Evolutionary conservation across 2,329 filamentous ascomycete genomes (phyloP), one percentile per base, ranked within the genome.

Genomic region (Alternaria gaisen): DNA sequence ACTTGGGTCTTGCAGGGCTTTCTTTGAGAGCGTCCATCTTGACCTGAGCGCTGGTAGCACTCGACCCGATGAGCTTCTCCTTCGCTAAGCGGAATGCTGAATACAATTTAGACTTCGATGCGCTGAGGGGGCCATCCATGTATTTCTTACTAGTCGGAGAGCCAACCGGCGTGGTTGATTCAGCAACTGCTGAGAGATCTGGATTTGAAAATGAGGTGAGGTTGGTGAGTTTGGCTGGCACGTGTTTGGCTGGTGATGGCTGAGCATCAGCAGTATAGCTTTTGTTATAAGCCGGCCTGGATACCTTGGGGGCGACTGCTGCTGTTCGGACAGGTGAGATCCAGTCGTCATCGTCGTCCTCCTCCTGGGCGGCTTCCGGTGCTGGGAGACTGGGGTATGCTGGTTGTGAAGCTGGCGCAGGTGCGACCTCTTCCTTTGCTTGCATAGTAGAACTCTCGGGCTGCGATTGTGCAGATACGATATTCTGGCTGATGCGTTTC

Each of bases 21-120:
- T 74, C 65, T 24, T 74, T 82, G 8, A 85, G 80, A 30, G 81
- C 82, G 63, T 89, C 87, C 61, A 87, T 74, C 67, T 86, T 88
- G 3, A 85, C 85, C 44, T 87, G 84, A 46, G 86, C 86, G 63
- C 86, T 87, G 12, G 84, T 78, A 44, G 84, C 82, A 60, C 84
- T 87, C 63, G 86, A 94, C 68, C 91, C 96, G 18, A 90, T 92
- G 64, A 97, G 90, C 50, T 97, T 86, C 14, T 90, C 92, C 77
- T 91, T 94, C 4, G 94, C 95, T 56, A 90, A 91, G 79, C 93
- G 94, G 70, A 97, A 83, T 61, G 97, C 93, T 10, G 94, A 97
- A 47, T 94, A 96, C 48, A 98, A 84, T 76, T 93, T 96, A 73
- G 91, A 92, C 81, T 97, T 98, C 28, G 95, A 94, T 53, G 95